Conservation (phyloP, 805 yeast genomes). For the Suhomyces emberorum region DNA sequence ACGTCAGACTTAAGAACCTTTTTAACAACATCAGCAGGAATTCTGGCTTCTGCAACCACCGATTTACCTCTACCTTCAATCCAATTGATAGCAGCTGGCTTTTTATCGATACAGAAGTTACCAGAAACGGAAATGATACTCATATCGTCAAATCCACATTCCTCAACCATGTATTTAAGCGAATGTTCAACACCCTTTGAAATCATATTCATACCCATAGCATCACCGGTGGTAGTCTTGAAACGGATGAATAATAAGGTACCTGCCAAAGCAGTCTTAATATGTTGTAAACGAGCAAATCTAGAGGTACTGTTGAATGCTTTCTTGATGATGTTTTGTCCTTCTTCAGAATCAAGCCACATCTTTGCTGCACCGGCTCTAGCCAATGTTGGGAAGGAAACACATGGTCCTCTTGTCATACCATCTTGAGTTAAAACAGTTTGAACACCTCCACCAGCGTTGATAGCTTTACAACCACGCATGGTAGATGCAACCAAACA, state of each 20-base stretch:
- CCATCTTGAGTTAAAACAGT: constrained; percentile 94
- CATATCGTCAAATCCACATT: constrained; percentile 94
- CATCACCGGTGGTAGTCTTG: constrained; percentile 99
- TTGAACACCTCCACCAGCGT: constrained; percentile 93
- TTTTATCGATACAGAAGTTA: constrained; percentile 96
- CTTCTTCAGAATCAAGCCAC: constrained; percentile 96
- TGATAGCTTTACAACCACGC: constrained; percentile 98
- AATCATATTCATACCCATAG: constrained; percentile 99
- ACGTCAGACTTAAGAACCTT: constrained; percentile 89
- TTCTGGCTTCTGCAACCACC: constrained; percentile 91
- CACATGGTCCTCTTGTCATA: constrained; percentile 99
- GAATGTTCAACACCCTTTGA: constrained; percentile 95
- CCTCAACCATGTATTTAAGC: constrained; percentile 77
- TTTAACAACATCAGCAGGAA: constrained; percentile 77
- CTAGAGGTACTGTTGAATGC: constrained; percentile 96
- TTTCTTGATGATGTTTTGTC: constrained; percentile 73
- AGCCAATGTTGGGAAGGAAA: constrained; percentile 72
- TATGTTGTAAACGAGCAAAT: constrained; percentile 89
- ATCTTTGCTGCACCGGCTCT: constrained; percentile 94
- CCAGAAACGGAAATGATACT: constrained; percentile 89
- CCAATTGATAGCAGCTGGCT: constrained; percentile 98
- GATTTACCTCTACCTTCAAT: constrained; percentile 99
- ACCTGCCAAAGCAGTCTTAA: constrained; percentile 94
- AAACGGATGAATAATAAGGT: constrained; percentile 83
- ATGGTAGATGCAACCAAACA: constrained; percentile 96